A percentile compares a stretch with the other conserved stretches of the same genome.
Evolutionary conservation across 1,284 basidiomycete species (phyloP).

Genomic region (Ceratobasidium papillatum): DNA sequence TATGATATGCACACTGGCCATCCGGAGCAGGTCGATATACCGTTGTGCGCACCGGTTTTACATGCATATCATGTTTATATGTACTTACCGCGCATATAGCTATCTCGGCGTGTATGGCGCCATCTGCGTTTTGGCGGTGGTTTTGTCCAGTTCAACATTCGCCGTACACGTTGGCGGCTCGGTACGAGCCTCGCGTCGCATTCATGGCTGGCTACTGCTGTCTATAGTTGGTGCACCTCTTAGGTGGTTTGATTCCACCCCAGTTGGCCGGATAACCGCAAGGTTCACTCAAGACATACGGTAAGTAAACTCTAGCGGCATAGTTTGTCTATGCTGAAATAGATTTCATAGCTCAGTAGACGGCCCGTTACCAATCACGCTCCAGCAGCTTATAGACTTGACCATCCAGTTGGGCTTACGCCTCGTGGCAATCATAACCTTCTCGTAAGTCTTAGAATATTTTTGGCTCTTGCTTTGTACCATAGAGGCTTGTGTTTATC

Average conservation of each 20-base stretch:
- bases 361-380: constrained; percentile 41
- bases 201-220: constrained; percentile 66
- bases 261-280: constrained; percentile 55
- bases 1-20: constrained; percentile 50
- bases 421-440: constrained; percentile 55
- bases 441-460: constrained; percentile 41
- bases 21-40: constrained; percentile 49
- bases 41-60: constrained; percentile 39
- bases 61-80: constrained; percentile 23
- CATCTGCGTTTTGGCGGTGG: constrained; percentile 46
- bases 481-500: too few relatives aligned
- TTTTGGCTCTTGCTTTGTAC: too few relatives aligned
- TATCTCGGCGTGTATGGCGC: constrained; percentile 52
- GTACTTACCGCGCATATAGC: too few relatives aligned
- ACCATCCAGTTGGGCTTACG: constrained; percentile 52
- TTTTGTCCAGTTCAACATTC: constrained; percentile 44
- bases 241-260: constrained; percentile 56
- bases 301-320: constrained; percentile 49
- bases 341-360: constrained; percentile 23
- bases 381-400: constrained; percentile 51
- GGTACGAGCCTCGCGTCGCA: constrained; percentile 62
- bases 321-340: neutral
- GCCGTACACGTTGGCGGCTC: constrained; percentile 56
- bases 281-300: constrained; percentile 57
- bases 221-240: constrained; percentile 66